phyloP scores from a whole-genome alignment of 2,329 filamentous ascomycete genomes.

The Penicillium sp. region DNA sequence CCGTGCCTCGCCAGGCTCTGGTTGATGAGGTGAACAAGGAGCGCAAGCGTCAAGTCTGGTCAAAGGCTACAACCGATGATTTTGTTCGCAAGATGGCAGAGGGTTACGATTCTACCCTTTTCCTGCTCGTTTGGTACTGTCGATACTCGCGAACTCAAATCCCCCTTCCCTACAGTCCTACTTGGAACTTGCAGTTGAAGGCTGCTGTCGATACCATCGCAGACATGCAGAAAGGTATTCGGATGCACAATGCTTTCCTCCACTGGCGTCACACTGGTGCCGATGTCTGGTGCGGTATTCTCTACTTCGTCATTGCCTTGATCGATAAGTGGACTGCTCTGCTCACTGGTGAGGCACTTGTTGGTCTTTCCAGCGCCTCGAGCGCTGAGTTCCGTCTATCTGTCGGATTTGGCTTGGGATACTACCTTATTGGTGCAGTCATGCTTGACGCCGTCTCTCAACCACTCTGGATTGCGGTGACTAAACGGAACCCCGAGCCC shows the following conservation, averaged over 20 bases:
- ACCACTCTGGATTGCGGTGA: constrained; percentile 1
- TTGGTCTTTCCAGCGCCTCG: constrained; percentile 2
- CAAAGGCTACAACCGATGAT: background rate
- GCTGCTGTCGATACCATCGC: constrained; percentile 2
- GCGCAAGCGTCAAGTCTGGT: background rate
- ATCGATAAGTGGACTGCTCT: constrained; percentile 5
- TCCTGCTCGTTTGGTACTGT: constrained; percentile 4
- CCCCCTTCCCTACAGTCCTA: background rate
- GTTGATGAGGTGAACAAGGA: background rate
- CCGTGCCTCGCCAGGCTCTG: background rate
- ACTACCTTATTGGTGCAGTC: constrained; percentile 2
- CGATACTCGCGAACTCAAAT: constrained; percentile 5
- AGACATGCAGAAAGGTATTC: constrained; percentile 4
- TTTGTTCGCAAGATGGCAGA: background rate
- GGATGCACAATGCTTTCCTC: constrained; percentile 3
- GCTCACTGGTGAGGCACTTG: background rate
- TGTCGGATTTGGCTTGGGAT: constrained; percentile 1
- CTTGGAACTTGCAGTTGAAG: constrained; percentile 2
- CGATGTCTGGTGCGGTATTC: constrained; percentile 3
- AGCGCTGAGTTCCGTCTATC: constrained; percentile 1
- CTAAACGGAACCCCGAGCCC: background rate
- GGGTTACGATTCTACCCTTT: background rate
- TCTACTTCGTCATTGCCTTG: constrained; percentile 4
- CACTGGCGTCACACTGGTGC: constrained; percentile 3
- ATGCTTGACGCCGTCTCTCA: constrained; percentile 1